Evolutionary conservation across 768 basidiomycete genomes (phyloP).

Genomic region (Clathrus columnatus): DNA sequence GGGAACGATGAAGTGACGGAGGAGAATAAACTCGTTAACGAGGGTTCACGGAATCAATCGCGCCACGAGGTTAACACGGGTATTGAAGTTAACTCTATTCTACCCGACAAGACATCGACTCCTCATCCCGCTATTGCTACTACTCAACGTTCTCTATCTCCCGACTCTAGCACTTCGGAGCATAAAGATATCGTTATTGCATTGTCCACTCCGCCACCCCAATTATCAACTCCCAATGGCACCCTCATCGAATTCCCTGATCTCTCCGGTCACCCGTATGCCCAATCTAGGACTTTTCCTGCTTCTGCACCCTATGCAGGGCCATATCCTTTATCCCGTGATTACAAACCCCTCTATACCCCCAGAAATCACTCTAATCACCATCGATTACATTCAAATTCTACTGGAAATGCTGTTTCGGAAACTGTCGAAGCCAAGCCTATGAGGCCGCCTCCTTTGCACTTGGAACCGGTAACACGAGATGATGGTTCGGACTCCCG

Average conservation of each 20-base stretch:
- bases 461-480: not conserved
- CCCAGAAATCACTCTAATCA: not conserved
- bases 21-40: not conserved
- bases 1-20: not conserved
- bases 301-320: conserved; percentile 30
- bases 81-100: not conserved
- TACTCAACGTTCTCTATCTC: not conserved
- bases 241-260: conserved; percentile 11
- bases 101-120: not conserved
- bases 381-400: not conserved
- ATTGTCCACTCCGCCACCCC: conserved; percentile 28
- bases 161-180: conserved; percentile 2
- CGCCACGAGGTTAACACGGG: not conserved
- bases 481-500: not conserved
- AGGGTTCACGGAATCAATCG: not conserved
- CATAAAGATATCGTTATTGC: conserved; percentile 28
- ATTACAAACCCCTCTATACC: not conserved
- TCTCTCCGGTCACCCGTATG: conserved; percentile 30
- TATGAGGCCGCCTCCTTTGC: not conserved
- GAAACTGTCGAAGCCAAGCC: not conserved
- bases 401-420: not conserved
- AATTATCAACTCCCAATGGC: conserved; percentile 17
- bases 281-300: conserved; percentile 19
- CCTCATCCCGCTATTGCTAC: not conserved
- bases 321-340: conserved; percentile 29